phyloP scores from a whole-genome alignment of 805 yeast species.

The Barnettozyma wickerhamii region DNA sequence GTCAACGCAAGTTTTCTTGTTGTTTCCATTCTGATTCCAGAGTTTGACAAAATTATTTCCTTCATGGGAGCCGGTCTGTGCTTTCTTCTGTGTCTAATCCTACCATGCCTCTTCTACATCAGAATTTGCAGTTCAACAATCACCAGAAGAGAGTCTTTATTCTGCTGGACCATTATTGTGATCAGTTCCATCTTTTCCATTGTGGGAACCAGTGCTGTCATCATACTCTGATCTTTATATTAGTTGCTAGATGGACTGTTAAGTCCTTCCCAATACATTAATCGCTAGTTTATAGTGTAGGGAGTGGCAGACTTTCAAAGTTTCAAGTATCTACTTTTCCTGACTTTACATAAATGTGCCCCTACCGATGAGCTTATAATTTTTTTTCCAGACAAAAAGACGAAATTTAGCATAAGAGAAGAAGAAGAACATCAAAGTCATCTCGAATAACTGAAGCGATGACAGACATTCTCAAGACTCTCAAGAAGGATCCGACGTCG shows the following conservation, averaged over 20 bases:
- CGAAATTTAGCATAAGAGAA: neutral
- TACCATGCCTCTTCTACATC: conserved; percentile 72
- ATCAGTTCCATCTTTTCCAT: conserved; percentile 46
- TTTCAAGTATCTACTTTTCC: too few species aligned
- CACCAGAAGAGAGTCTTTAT: conserved; percentile 32
- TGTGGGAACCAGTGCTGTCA: conserved; percentile 58
- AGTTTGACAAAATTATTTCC: conserved; percentile 78
- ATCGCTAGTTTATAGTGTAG: too few species aligned
- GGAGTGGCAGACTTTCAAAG: too few species aligned
- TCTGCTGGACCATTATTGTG: conserved; percentile 40
- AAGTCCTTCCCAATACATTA: too few species aligned
- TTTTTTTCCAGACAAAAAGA: conserved; percentile 7
- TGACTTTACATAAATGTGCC: too few species aligned
- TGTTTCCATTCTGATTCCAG: conserved; percentile 64
- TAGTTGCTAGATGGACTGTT: too few species aligned
- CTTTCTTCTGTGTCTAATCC: conserved; percentile 70
- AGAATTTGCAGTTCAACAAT: conserved; percentile 46
- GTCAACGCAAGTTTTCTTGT: conserved; percentile 57
- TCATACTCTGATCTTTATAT: conserved; percentile 19
- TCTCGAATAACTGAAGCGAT: neutral
- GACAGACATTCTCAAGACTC: conserved; percentile 6
- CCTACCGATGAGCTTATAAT: conserved; percentile 1
- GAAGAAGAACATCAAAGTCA: too few species aligned
- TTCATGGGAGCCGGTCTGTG: conserved; percentile 79
- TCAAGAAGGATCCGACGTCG: conserved; percentile 11